Percentiles rank a stretch among this genome's conserved stretches.
Conservation (phyloP, 2,329 filamentous ascomycete genomes). For the Aspergillus ibericus region DNA sequence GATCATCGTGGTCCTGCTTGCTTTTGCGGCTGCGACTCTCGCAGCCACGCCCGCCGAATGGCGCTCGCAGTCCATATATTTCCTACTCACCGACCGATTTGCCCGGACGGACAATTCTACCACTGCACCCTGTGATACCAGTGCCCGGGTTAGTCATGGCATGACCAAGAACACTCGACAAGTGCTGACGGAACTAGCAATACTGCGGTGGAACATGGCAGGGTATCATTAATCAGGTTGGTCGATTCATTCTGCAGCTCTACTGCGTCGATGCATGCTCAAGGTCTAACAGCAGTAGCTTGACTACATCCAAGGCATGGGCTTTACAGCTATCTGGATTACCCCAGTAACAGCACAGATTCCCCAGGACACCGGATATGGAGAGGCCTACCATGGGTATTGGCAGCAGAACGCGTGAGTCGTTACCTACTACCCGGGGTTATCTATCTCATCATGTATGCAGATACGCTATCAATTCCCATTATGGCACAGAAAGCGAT, state of each 20-base stretch:
- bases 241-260: neutral
- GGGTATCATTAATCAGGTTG: conserved; percentile 44
- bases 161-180: neutral
- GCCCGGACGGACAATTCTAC: conserved; percentile 43
- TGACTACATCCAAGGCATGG: conserved; percentile 51
- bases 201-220: conserved; percentile 55
- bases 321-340: conserved; percentile 52
- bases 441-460: neutral
- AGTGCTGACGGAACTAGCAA: conserved; percentile 12
- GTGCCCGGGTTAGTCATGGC: conserved; percentile 18
- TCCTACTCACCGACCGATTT: conserved; percentile 49
- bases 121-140: conserved; percentile 32
- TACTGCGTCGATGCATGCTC: neutral
- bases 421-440: neutral
- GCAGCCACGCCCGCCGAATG: conserved; percentile 39
- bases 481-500: conserved; percentile 62
- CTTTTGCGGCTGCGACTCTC: conserved; percentile 23
- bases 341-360: conserved; percentile 46
- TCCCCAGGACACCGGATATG: conserved; percentile 35
- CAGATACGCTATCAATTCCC: conserved; percentile 54
- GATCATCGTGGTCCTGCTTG: conserved; percentile 17
- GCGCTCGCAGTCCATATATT: conserved; percentile 48
- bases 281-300: conserved; percentile 35
- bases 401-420: conserved; percentile 49
- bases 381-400: conserved; percentile 51